Evolutionary conservation across 805 yeast species (phyloP).

Genomic region (Blastobotrys mokoenaii): DNA sequence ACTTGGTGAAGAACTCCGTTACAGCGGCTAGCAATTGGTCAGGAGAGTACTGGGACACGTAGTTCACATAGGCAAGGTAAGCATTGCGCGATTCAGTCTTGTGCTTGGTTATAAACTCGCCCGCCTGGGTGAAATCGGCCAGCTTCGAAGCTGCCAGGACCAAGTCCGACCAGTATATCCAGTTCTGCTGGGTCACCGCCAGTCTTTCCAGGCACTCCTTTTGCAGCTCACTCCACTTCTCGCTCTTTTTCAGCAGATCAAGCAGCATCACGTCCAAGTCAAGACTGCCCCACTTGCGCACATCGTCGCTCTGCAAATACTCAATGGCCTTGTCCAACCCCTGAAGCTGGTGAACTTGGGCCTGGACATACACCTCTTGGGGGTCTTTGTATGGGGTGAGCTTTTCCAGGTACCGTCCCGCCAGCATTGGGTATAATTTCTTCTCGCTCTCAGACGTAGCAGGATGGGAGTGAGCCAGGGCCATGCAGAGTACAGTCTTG

Average conservation of each 20-base stretch:
- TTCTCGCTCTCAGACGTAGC: slow-evolving; percentile 38
- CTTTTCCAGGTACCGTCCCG: slow-evolving; percentile 46
- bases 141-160: background rate
- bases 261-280: slow-evolving; percentile 42
- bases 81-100: background rate
- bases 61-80: background rate
- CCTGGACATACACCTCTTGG: slow-evolving; percentile 60
- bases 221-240: slow-evolving; percentile 39
- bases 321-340: slow-evolving; percentile 33
- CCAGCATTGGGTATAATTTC: slow-evolving; percentile 50
- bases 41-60: background rate
- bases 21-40: slow-evolving; percentile 15
- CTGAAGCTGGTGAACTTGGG: slow-evolving; percentile 37
- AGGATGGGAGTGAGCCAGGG: slow-evolving; percentile 28
- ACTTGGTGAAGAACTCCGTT: slow-evolving; percentile 35
- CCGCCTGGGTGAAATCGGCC: background rate
- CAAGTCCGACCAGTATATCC: slow-evolving; percentile 15
- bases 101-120: background rate
- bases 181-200: background rate
- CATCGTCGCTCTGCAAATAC: slow-evolving; percentile 17
- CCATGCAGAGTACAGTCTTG: slow-evolving; percentile 38
- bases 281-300: slow-evolving; percentile 38
- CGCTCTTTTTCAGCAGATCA: slow-evolving; percentile 35
- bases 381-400: slow-evolving; percentile 44
- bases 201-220: slow-evolving; percentile 21